Evolutionary conservation across 352 stramenopile genomes (phyloP), one percentile per base, ranked within the genome.

Genomic region (Globisporangium sylvaticum): DNA sequence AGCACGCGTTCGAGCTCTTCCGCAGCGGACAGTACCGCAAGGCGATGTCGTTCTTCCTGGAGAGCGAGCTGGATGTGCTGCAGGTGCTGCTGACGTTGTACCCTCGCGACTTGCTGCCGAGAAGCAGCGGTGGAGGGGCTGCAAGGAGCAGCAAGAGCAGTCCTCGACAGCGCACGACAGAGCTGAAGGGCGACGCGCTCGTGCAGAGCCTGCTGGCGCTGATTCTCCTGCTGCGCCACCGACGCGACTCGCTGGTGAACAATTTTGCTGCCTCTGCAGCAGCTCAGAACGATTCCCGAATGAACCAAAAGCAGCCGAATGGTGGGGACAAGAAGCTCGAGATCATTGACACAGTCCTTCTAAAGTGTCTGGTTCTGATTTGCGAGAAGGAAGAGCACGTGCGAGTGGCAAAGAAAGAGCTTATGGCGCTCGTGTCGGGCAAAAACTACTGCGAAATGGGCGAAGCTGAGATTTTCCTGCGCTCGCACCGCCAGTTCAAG

Each of bases 361-460:
- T 95, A 32, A 95, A 95, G 70, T 89, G 83, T 58, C 75, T 92
- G n/a, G 85, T 91, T 20, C 65, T 93, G 25, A 75, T 91, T 34
- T 70, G 76, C 14, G 78, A 90, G 64, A 79, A 83, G 29, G 34
- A 53, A 3, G 64, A 80, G 58, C 75, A 87, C 61, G 61, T 64
- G 55, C 48, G 71, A 22, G 62, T 65, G 22, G 75, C 79, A 1
- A 79, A 81, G 46, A 76, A 70, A 46, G 72, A 78, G 53, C 72
- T 95, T 18, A 68, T 90, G 27, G 69, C 80, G 24, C 68, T 91
- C n/a, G 82, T 92, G 2, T 75, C 70, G 2, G 62, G 61, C 1
- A 53, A 75, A 24, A 94, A 92, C 62, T 79, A 70, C 63, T 92
- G 84, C 44, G 87, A 95, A 46, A 78, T 94, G 39, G 73, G 81